phyloP scores from a whole-genome alignment of 2,329 filamentous ascomycete species.

The Cordyceps pruinosa region DNA sequence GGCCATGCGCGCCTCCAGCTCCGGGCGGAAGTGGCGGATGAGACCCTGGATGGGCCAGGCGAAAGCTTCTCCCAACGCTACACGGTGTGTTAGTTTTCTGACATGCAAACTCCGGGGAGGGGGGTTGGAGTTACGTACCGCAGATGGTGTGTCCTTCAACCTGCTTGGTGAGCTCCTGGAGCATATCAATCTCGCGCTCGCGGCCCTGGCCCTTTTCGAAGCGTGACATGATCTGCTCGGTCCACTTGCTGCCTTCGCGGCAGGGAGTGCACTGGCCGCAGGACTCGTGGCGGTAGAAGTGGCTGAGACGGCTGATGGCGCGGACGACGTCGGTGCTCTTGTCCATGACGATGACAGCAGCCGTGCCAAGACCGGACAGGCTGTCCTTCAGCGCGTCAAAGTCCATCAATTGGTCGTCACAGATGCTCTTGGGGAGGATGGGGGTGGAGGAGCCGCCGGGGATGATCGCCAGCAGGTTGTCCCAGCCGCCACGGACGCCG shows the following conservation, averaged over 20 bases:
- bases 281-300: conserved; percentile 97
- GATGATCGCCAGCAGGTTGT: conserved; percentile 92
- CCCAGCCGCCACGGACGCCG: conserved; percentile 93
- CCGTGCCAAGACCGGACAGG: conserved; percentile 93
- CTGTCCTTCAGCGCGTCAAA: conserved; percentile 97
- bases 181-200: conserved; percentile 95
- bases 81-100: conserved; percentile 24
- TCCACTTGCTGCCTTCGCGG: conserved; percentile 98
- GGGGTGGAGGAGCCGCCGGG: conserved; percentile 95
- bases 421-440: conserved; percentile 81
- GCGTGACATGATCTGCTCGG: conserved; percentile 95
- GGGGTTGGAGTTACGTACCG: conserved; percentile 46
- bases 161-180: conserved; percentile 98
- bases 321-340: conserved; percentile 95
- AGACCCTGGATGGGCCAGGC: conserved; percentile 98
- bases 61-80: conserved; percentile 90
- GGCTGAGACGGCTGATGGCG: conserved; percentile 83
- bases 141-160: conserved; percentile 99
- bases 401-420: conserved; percentile 97
- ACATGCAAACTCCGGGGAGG: neutral
- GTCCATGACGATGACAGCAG: conserved; percentile 98
- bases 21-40: conserved; percentile 95
- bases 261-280: conserved; percentile 99
- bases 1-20: conserved; percentile 86
- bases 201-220: conserved; percentile 88